phyloP scores from a whole-genome alignment of 2,329 filamentous ascomycete species.

The Scedosporium boydii region DNA sequence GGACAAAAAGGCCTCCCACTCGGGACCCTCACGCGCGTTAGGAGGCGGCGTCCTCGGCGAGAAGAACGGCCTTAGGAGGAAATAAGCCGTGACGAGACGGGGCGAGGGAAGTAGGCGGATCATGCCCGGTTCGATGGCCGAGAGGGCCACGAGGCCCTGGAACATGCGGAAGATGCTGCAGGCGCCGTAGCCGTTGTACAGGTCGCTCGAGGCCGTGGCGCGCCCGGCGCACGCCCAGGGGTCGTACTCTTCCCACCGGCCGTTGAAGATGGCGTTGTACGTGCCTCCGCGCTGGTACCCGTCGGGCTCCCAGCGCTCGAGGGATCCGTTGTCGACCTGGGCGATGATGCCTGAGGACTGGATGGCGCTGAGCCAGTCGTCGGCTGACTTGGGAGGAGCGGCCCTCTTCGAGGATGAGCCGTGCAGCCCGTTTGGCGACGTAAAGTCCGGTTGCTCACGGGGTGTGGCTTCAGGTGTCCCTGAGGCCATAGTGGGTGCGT shows the following conservation, averaged over 20 bases:
- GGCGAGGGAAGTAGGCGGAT: conserved; percentile 68
- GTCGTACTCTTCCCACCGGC: conserved; percentile 44
- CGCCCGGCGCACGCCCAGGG: conserved; percentile 46
- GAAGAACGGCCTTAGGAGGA: conserved; percentile 54
- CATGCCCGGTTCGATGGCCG: conserved; percentile 52
- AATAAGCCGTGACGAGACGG: conserved; percentile 65
- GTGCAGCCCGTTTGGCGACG: conserved; percentile 4
- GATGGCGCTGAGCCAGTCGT: conserved; percentile 28
- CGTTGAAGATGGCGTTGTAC: conserved; percentile 43
- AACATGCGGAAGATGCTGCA: conserved; percentile 52
- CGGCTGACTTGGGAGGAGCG: conserved; percentile 19
- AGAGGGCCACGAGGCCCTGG: conserved; percentile 46
- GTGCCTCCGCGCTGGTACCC: conserved; percentile 54
- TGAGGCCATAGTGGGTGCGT: conserved; percentile 33
- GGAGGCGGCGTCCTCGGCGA: conserved; percentile 32
- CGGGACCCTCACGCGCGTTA: conserved; percentile 22
- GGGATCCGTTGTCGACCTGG: conserved; percentile 60
- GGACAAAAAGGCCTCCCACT: conserved; percentile 43
- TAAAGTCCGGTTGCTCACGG: conserved; percentile 12
- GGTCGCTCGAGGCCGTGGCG: conserved; percentile 41
- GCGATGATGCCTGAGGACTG: conserved; percentile 45
- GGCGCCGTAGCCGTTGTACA: conserved; percentile 48
- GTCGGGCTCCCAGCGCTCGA: conserved; percentile 62
- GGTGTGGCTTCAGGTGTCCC: conserved; percentile 31
- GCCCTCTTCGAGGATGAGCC: not conserved